Base-by-base conservation (phyloP, 768 basidiomycete species). In the Lentinula edodes region DNA sequence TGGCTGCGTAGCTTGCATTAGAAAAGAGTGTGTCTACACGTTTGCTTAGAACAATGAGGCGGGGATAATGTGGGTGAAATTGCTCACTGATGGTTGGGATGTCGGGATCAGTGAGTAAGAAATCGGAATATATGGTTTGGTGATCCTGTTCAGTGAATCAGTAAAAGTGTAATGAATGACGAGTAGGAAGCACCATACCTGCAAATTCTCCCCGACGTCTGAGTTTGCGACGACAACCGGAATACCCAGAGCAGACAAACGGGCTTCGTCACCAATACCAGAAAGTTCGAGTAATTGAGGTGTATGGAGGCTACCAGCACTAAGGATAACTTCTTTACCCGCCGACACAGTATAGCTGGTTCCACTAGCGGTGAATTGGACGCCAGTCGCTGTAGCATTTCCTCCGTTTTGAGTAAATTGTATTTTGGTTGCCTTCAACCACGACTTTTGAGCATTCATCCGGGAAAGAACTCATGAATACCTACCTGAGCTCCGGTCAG, bases 241-340 rank as follows among this genome's bases (percentile, higher is more conserved):
- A 52, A 85, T 73, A 7, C 75, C 76, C 13, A 77, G 59, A 12
- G 60, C 67, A 23, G 70, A 63, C 35, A 84, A 70, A 34, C 79
- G 59, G 2, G 66, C 68, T 15, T 66, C 66, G 52, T 76, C 70
- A 10, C 83, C 83, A 57, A 85, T 77, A 36, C 84, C 84, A 10
- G 81, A 82, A 2, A 83, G 69, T 64, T 84, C 79, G 2, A 85
- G 76, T 13, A 85, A 67, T 64, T 83, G 78, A 5, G 80, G 74
- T 0, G 76, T 74, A 59, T 78, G 74, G 32, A 57, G 53, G 36
- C 58, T 68, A 68, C 73, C 75, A 4, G 74, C 68, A 43, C 68
- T 68, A 2, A 82, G 67, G 53, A 82, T 76, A 38, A 82, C 78
- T 66, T 84, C 82, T 59, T 75, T 76, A 60, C 66, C 70, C 15